These are phyloP conservation scores for Neodidymelliopsis sp. DNA, from an alignment of 2,329 filamentous ascomycete genomes.

Conservation along the genomic window DNA sequence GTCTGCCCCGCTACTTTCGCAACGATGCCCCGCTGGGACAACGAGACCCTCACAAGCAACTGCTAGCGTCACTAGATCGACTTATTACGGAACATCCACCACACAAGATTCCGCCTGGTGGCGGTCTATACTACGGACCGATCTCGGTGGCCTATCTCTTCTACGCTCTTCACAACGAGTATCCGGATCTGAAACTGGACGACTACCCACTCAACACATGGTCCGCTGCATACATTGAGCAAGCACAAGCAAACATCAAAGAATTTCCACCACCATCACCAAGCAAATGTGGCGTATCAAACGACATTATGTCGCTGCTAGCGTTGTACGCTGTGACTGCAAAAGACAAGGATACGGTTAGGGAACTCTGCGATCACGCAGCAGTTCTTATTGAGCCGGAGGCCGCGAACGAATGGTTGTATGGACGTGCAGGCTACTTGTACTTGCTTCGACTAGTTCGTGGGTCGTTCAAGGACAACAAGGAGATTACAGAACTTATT, in stretches of 20 bases:
- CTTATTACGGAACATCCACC: constrained; percentile 58
- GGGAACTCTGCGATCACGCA: constrained; percentile 59
- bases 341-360: constrained; percentile 58
- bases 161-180: constrained; percentile 58
- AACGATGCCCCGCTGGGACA: constrained; percentile 48
- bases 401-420: constrained; percentile 68
- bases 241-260: constrained; percentile 58
- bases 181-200: constrained; percentile 57
- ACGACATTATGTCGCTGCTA: constrained; percentile 60
- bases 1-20: constrained; percentile 51
- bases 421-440: constrained; percentile 72
- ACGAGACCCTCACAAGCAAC: constrained; percentile 58
- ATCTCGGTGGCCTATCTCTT: constrained; percentile 60
- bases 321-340: constrained; percentile 59
- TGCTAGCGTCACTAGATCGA: constrained; percentile 58
- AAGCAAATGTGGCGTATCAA: constrained; percentile 58
- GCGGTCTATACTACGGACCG: constrained; percentile 60
- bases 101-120: constrained; percentile 54
- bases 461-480: constrained; percentile 61
- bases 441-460: constrained; percentile 72
- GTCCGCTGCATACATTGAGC: constrained; percentile 60
- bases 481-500: constrained; percentile 59
- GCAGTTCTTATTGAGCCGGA: constrained; percentile 56
- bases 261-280: constrained; percentile 56
- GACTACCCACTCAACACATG: constrained; percentile 57